Conservation (phyloP, 179 eudicot genomes). For the Drosera spatulata region DNA sequence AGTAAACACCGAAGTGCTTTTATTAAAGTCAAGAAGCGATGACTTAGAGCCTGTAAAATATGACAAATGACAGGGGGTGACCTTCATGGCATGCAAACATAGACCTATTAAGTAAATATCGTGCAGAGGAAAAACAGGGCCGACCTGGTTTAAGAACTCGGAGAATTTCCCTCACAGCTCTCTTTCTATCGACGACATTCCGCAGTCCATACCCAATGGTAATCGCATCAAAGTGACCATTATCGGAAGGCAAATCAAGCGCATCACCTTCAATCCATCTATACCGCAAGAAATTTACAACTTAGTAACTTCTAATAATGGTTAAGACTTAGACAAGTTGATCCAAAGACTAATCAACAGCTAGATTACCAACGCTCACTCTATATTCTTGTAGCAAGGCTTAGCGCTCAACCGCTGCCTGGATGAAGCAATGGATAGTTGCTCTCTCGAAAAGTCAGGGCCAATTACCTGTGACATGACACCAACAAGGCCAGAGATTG, state of each 20-base stretch:
- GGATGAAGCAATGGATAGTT: slow-evolving; percentile 52
- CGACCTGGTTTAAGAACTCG: slow-evolving; percentile 79
- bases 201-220: slow-evolving; percentile 90
- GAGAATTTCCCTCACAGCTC: slow-evolving; percentile 58
- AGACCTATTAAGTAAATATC: neutral
- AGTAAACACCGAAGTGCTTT: slow-evolving; percentile 34
- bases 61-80: neutral
- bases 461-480: slow-evolving; percentile 47
- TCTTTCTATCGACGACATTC: slow-evolving; percentile 50
- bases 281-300: no score
- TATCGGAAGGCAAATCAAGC: slow-evolving; percentile 60
- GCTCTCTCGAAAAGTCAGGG: slow-evolving; percentile 72
- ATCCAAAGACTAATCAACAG: slow-evolving; percentile 2
- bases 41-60: slow-evolving; percentile 34
- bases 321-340: neutral
- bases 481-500: neutral
- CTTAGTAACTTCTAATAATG: neutral
- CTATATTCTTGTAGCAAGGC: slow-evolving; percentile 56
- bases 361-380: slow-evolving; percentile 57
- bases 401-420: slow-evolving; percentile 42
- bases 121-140: neutral
- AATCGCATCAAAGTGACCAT: slow-evolving; percentile 62
- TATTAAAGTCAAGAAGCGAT: slow-evolving; percentile 83
- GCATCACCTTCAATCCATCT: slow-evolving; percentile 97
- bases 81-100: neutral